phyloP scores from a whole-genome alignment of 257 asterid genomes.

The Nicotiana otophora region DNA sequence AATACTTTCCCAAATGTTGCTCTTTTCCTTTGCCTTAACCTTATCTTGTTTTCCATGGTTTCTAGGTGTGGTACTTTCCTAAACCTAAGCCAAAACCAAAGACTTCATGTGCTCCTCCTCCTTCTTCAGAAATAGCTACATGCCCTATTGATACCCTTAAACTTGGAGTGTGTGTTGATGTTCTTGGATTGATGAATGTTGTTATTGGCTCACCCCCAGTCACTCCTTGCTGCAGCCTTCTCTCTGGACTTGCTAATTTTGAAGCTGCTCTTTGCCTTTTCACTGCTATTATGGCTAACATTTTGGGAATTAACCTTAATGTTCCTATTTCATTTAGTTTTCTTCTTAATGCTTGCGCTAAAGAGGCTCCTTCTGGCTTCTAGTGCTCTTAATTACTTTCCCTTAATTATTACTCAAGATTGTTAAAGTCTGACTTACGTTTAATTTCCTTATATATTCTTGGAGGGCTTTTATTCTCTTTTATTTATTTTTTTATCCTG shows the following conservation, averaged over 20 bases:
- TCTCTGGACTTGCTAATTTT: neutral
- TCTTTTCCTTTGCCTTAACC: slow-evolving; percentile 6
- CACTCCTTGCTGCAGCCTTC: neutral
- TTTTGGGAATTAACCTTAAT: slow-evolving; percentile 15
- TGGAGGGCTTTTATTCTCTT: neutral
- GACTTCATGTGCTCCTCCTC: neutral
- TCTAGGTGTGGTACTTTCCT: slow-evolving; percentile 2
- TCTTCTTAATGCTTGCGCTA: slow-evolving; percentile 16
- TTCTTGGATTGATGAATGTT: slow-evolving; percentile 1
- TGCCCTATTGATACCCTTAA: slow-evolving; percentile 8
- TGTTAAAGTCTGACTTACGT: neutral
- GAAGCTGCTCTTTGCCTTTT: slow-evolving; percentile 5
- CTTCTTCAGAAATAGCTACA: neutral
- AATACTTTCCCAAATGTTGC: neutral
- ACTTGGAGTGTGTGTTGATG: slow-evolving; percentile 6
- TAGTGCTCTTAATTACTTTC: neutral
- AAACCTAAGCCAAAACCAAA: neutral
- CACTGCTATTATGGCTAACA: slow-evolving; percentile 3
- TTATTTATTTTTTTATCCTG: too few relatives aligned
- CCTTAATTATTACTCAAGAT: neutral
- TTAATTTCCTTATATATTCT: neutral
- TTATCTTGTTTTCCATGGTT: neutral
- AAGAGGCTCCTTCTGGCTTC: slow-evolving; percentile 12
- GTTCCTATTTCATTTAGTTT: slow-evolving; percentile 8
- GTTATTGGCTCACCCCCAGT: slow-evolving; percentile 3